Conservation (phyloP, 2,329 filamentous ascomycete species). For the Domatiomyces catenatus region DNA sequence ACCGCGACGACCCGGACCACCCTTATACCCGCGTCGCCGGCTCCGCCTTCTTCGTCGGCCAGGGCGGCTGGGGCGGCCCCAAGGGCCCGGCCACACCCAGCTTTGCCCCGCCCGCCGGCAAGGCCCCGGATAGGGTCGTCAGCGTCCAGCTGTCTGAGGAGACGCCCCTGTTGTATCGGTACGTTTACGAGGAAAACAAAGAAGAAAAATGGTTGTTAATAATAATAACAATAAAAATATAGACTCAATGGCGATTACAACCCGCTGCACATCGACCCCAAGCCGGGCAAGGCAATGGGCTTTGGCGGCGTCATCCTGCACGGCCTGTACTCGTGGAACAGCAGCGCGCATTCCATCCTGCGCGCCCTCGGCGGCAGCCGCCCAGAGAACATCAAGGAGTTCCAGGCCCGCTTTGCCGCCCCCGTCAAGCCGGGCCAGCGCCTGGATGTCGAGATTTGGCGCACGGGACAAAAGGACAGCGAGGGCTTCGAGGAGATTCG, state of each 20-base stretch:
- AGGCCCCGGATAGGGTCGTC: conserved; percentile 52
- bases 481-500: conserved; percentile 66
- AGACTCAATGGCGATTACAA: conserved; percentile 89
- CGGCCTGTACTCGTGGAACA: conserved; percentile 78
- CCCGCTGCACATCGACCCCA: conserved; percentile 74
- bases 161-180: conserved; percentile 60
- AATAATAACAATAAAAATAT: no score
- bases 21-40: conserved; percentile 55
- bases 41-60: conserved; percentile 64
- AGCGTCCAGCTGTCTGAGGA: conserved; percentile 55
- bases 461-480: conserved; percentile 46
- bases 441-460: conserved; percentile 68
- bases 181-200: conserved; percentile 12
- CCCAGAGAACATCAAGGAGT: conserved; percentile 69
- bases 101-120: conserved; percentile 58
- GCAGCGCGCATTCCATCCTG: conserved; percentile 56
- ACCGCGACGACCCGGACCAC: conserved; percentile 46
- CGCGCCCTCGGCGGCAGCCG: conserved; percentile 59
- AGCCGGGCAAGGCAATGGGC: conserved; percentile 75
- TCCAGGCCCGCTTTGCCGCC: conserved; percentile 73
- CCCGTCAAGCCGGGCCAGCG: conserved; percentile 74
- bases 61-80: conserved; percentile 74
- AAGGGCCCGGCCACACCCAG: conserved; percentile 70
- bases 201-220: no score
- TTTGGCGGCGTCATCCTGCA: conserved; percentile 83